Percentiles rank a stretch among this genome's conserved stretches.
These are phyloP conservation scores for Phytopythium mirpurense DNA, from an alignment of 352 stramenopile genomes.

Conservation along the genomic window DNA sequence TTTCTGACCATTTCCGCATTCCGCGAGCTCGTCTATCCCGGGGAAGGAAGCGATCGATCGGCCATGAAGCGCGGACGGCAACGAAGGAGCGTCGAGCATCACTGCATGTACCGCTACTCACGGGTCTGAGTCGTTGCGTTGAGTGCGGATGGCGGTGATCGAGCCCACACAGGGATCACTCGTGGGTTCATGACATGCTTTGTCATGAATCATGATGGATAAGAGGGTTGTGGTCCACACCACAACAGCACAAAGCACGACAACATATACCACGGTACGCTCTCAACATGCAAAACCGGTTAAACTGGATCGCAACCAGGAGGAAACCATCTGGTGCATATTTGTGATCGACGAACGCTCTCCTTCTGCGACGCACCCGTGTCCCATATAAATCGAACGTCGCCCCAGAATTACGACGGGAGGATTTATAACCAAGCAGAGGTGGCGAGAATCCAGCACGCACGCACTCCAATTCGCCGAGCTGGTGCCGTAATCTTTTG, in stretches of 20 bases:
- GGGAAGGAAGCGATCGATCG: no score
- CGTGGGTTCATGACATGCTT: neutral
- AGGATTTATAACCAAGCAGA: neutral
- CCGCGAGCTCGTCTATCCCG: no score
- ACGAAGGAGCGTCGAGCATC: no score
- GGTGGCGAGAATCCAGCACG: neutral
- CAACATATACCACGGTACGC: neutral
- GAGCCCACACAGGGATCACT: no score
- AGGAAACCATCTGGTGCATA: neutral
- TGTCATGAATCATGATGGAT: no score
- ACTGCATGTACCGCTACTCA: no score
- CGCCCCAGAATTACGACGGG: no score
- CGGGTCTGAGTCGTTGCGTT: no score
- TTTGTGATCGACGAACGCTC: neutral
- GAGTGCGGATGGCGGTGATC: no score
- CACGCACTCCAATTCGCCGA: neutral
- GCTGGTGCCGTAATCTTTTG: neutral
- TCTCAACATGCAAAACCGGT: neutral
- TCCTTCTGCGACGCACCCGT: neutral
- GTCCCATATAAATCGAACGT: constrained; percentile 1
- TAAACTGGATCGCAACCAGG: neutral
- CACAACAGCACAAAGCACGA: neutral
- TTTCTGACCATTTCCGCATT: no score
- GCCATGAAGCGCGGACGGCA: no score
- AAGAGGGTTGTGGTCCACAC: no score